Evolutionary conservation across 495 filamentous ascomycete species (phyloP).

Genomic region (Talaromyces trachyspermus): DNA sequence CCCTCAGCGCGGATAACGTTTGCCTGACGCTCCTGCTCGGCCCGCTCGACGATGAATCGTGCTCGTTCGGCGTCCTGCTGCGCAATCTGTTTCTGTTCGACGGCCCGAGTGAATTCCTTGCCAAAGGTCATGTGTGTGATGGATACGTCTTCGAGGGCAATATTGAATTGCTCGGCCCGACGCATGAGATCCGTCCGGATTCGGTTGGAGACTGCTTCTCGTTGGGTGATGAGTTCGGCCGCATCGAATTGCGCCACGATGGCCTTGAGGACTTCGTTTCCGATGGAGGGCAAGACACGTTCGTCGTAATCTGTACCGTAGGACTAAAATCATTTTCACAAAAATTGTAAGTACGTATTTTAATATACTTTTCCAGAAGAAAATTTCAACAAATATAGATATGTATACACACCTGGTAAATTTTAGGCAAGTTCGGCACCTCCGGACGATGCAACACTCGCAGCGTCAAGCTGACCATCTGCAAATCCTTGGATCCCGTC

Average conservation of each 20-base stretch:
- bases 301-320: slow-evolving; percentile 98
- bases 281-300: slow-evolving; percentile 97
- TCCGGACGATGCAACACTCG: slow-evolving; percentile 93
- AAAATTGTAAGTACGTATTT: too few species aligned
- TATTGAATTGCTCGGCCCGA: slow-evolving; percentile 98
- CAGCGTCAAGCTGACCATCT: slow-evolving; percentile 99
- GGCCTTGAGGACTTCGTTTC: slow-evolving; percentile 99
- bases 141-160: slow-evolving; percentile 94
- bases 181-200: slow-evolving; percentile 93
- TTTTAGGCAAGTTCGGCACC: slow-evolving; percentile 84
- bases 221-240: slow-evolving; percentile 98
- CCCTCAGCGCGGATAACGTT: slow-evolving; percentile 97
- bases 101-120: slow-evolving; percentile 95
- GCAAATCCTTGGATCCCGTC: slow-evolving; percentile 96
- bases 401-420: slow-evolving; percentile 75
- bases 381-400: not conserved
- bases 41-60: slow-evolving; percentile 96
- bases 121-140: slow-evolving; percentile 99
- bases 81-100: slow-evolving; percentile 99
- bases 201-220: slow-evolving; percentile 89
- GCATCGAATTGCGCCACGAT: slow-evolving; percentile 99
- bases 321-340: slow-evolving; percentile 25
- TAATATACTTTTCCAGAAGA: too few species aligned
- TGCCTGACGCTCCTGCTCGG: slow-evolving; percentile 97
- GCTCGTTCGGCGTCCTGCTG: slow-evolving; percentile 98